These are phyloP conservation scores for Eimeria falciformis DNA, from an alignment of 169 alveolate genomes.

Conservation along the genomic window DNA sequence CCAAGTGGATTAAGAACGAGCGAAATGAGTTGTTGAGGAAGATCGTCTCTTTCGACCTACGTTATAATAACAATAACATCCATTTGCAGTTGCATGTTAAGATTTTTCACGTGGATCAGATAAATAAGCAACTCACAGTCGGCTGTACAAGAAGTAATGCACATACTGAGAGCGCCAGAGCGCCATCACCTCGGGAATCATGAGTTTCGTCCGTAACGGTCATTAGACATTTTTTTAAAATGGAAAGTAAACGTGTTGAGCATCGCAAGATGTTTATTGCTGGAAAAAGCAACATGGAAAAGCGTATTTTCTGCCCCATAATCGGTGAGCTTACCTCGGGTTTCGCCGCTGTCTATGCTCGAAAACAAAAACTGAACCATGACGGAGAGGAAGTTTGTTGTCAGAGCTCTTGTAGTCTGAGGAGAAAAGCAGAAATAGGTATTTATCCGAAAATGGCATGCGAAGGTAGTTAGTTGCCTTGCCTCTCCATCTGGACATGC, in stretches of 20 bases:
- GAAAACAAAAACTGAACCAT: neutral
- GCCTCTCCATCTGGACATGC: neutral
- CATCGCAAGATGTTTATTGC: slow-evolving; percentile 7
- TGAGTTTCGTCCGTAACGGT: neutral
- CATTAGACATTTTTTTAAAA: neutral
- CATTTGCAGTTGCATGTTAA: neutral
- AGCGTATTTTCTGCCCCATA: neutral
- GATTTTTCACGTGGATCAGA: neutral
- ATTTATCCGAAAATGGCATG: neutral
- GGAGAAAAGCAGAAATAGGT: neutral
- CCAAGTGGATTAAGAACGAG: neutral
- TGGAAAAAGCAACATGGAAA: neutral
- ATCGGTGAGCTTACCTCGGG: neutral
- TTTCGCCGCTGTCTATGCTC: neutral
- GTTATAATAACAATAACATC: neutral
- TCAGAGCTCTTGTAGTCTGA: neutral
- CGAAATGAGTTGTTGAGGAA: neutral
- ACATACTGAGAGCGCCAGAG: slow-evolving; percentile 1
- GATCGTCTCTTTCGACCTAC: neutral
- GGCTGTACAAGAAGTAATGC: neutral
- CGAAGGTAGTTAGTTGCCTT: neutral
- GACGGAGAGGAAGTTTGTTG: neutral
- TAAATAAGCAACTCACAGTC: no score
- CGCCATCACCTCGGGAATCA: neutral
- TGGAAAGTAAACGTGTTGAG: neutral